Evolutionary conservation across 768 basidiomycete species (phyloP).

Genomic region (Filobasidium floriforme): DNA sequence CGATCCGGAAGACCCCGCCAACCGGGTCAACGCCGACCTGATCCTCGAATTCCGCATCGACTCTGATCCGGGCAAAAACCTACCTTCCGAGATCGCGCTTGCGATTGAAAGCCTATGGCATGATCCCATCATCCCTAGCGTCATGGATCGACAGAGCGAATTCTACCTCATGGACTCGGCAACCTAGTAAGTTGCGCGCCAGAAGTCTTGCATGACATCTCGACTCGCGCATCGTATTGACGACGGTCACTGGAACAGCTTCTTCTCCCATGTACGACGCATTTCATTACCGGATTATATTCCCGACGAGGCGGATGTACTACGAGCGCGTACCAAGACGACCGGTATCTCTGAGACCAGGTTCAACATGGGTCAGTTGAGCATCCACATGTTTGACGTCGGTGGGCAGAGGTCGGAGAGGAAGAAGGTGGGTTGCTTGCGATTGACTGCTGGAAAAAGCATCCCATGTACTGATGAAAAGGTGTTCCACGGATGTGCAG

Average conservation of each 20-base stretch:
- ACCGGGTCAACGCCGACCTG: slow-evolving; percentile 51
- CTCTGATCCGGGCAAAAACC: slow-evolving; percentile 36
- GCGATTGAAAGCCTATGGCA: slow-evolving; percentile 50
- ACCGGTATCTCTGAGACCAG: slow-evolving; percentile 85
- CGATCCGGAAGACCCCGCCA: slow-evolving; percentile 62
- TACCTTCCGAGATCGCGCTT: slow-evolving; percentile 45
- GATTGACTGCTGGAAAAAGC: neutral
- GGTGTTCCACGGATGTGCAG: neutral
- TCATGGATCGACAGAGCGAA: slow-evolving; percentile 51
- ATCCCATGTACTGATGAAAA: neutral
- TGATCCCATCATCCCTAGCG: slow-evolving; percentile 49
- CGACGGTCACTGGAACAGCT: slow-evolving; percentile 51
- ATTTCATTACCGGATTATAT: slow-evolving; percentile 74
- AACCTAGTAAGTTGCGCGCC: slow-evolving; percentile 58
- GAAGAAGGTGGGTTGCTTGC: slow-evolving; percentile 47
- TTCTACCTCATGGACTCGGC: slow-evolving; percentile 97
- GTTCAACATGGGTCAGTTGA: slow-evolving; percentile 50
- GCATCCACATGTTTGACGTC: slow-evolving; percentile 65
- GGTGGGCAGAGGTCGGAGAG: slow-evolving; percentile 73
- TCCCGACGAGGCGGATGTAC: slow-evolving; percentile 76
- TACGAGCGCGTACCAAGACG: slow-evolving; percentile 80
- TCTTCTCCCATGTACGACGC: slow-evolving; percentile 75
- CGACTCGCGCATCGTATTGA: no score
- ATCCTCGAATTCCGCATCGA: slow-evolving; percentile 49
- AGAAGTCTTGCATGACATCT: no score